Conservation (phyloP, 495 filamentous ascomycete species). For the Staphylotrichum tortipilum region DNA sequence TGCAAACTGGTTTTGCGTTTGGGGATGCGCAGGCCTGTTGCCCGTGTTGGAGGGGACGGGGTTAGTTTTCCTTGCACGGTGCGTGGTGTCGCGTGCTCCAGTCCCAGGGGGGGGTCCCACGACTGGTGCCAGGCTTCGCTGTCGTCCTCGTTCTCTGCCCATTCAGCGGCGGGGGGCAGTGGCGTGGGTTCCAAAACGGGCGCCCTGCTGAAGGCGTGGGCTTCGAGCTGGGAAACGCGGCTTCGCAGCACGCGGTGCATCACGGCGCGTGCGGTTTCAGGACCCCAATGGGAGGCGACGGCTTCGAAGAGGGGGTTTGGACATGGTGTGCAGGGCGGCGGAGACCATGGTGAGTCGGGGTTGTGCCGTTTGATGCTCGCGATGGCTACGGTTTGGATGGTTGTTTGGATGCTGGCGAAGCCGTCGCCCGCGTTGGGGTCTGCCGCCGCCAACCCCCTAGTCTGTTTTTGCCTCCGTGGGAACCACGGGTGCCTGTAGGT, state of each 20-base stretch:
- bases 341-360: slow-evolving; percentile 32
- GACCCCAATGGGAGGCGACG: slow-evolving; percentile 37
- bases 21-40: slow-evolving; percentile 22
- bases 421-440: slow-evolving; percentile 9
- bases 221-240: too few relatives aligned
- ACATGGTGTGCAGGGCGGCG: slow-evolving; percentile 14
- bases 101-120: too few relatives aligned
- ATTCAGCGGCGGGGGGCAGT: too few relatives aligned
- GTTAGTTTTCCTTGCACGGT: too few relatives aligned
- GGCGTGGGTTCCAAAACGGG: too few relatives aligned
- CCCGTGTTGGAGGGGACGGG: too few relatives aligned
- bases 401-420: slow-evolving; percentile 24
- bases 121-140: too few relatives aligned
- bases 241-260: slow-evolving; percentile 28
- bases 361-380: slow-evolving; percentile 37
- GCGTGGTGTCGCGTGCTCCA: too few relatives aligned
- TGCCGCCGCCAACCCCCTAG: background rate
- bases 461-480: slow-evolving; percentile 11
- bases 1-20: slow-evolving; percentile 24
- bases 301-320: slow-evolving; percentile 35
- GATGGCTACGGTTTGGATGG: slow-evolving; percentile 34
- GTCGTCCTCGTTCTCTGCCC: too few relatives aligned
- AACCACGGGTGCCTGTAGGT: slow-evolving; percentile 45
- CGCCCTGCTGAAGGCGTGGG: slow-evolving; percentile 3
- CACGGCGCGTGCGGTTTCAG: slow-evolving; percentile 27